These are phyloP conservation scores for Platanus orientalis DNA, from an alignment of 164 flowering plant species.

Conservation along the genomic window DNA sequence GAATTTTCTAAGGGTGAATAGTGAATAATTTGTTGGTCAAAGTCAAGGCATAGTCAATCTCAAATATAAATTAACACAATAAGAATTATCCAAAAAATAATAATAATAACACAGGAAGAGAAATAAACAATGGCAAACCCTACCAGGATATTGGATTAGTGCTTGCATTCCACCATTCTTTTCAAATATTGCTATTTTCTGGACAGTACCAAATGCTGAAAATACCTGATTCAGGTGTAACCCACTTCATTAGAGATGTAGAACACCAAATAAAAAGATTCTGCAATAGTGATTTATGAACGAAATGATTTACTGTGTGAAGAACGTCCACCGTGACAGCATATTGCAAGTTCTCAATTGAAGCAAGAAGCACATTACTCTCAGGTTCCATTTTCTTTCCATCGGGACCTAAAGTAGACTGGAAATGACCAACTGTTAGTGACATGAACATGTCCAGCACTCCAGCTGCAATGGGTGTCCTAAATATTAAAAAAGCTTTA, in stretches of 20 bases:
- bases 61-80: no score
- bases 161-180: slow-evolving; percentile 93
- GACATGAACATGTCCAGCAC: background rate
- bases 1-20: no score
- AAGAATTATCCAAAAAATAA: background rate
- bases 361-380: slow-evolving; percentile 92
- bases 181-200: slow-evolving; percentile 92
- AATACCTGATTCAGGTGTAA: slow-evolving; percentile 54
- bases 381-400: slow-evolving; percentile 77
- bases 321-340: slow-evolving; percentile 88
- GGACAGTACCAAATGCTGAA: slow-evolving; percentile 83
- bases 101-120: no score
- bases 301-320: slow-evolving; percentile 54
- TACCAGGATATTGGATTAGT: slow-evolving; percentile 80
- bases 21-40: no score
- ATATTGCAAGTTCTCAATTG: slow-evolving; percentile 90
- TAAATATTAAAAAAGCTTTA: slow-evolving; percentile 11
- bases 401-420: slow-evolving; percentile 76
- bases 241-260: background rate
- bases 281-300: background rate
- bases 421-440: slow-evolving; percentile 27
- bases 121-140: background rate
- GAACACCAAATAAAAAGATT: background rate
- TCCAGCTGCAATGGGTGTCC: background rate
- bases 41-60: background rate